Base-by-base conservation (phyloP, 2,329 filamentous ascomycete species). In the Aureobasidium musti region DNA sequence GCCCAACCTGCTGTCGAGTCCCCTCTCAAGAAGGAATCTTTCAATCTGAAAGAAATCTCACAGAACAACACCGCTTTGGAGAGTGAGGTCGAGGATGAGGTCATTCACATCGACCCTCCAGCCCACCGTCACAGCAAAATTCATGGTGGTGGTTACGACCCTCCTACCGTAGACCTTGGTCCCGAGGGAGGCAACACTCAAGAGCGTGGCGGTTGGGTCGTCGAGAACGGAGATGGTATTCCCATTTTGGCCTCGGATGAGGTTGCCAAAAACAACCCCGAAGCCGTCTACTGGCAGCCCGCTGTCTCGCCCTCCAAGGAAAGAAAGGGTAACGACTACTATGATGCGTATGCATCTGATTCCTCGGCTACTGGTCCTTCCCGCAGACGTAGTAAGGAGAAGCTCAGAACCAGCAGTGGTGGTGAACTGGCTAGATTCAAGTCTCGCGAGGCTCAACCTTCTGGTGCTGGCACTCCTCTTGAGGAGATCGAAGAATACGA, bases 401-500 rank as follows among this genome's bases (percentile, higher is more conserved):
- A 84, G 68, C 92, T 86, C 72, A 89, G 89, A 74, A 78, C 82
- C 37, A 90, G 86, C 75, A 80, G 88, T 47, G 76, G 78, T 68
- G 74, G 75, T 30, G 69, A 70, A 53, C 73, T 84, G 54, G 77
- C 80, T 63, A 89, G 77, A 75, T 89, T 77, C 79, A 80, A 73
- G 79, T 86, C 82, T 19, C 81, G 81, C 45, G 79, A 80, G 23
- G 82, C 84, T 33, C 84, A 86, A 23, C 71, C 72, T 41, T 76
- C 76, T 54, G 81, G 82, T 26, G 76, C 80, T 53, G 80, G 83
- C 50, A 92, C 89, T 3, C 91, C 91, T 5, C 80, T 96, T 10
- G 92, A 96, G 72, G 90, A 96, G 73, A 91, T 96, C 5, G 89
- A 93, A 73, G 93, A 98, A 76, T 98, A 98, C 73, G 94, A 98